Base-by-base conservation (phyloP, 495 filamentous ascomycete genomes). In the Monascus purpureus region DNA sequence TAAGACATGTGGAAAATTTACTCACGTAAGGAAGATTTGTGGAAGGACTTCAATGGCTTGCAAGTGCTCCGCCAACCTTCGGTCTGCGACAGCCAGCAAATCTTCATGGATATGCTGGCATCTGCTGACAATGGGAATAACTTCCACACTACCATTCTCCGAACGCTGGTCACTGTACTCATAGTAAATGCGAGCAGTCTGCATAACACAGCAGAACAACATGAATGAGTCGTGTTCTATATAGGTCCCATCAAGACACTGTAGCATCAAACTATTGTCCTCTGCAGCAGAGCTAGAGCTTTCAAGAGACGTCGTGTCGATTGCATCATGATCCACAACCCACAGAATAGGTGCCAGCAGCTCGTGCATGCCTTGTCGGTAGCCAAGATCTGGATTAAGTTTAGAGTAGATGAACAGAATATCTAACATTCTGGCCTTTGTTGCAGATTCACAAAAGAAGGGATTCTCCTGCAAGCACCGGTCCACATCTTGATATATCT, bases 291-390 rank as follows among this genome's bases (percentile, higher is more conserved):
- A 45, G 2, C 40, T 40, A 9, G 31, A 20, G 3, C 32, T 35
- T 13, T 49, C 45, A 1, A 39, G 31, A 2, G 47, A 42, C 13
- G 67, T 47, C 1, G 44, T 42, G n/a, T 69, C 57, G 19, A 92
- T 61, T 5, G 92, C 77, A 54, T 97, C 90, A 36, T 75, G 68
- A 33, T 84, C 76, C 8, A 97, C 61, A 7, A 83, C 82, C 75
- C 85, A 93, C 7, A 96, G 59, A 17, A 97, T 75, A 3, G 92
- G 88, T 1, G 88, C 90, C 13, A 95, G 63, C 14, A 97, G 53
- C 53, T 97, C 90, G 49, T 97, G 90, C 86, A 97, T 96, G 12
- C 90, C 90, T 58, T 97, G 90, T 16, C 92, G 73, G 44, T 97
- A 97, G 12, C 86, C 79, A 26, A 88, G 62, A 42, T 80, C 77